These are phyloP conservation scores for Alternaria longipes DNA, from an alignment of 2,329 filamentous ascomycete genomes.

Conservation along the genomic window DNA sequence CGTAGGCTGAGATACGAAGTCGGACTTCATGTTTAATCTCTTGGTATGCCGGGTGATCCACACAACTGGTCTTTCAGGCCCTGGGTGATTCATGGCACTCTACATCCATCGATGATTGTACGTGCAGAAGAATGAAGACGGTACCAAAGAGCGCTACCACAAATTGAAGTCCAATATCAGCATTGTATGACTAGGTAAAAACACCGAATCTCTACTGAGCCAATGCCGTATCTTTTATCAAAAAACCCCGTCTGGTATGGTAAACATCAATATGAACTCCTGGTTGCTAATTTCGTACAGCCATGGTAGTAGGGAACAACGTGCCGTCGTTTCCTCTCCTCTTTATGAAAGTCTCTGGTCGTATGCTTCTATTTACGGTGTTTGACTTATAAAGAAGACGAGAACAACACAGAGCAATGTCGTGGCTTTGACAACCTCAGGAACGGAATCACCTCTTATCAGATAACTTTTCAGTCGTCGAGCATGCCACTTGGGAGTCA, in stretches of 20 bases:
- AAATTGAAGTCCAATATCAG: fast-evolving
- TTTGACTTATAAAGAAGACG: neutral
- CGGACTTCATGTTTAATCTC: neutral
- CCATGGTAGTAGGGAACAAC: neutral
- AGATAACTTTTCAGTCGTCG: neutral
- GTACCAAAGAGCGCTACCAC: neutral
- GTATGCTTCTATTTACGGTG: neutral
- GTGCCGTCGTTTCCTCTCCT: neutral
- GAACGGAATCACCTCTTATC: neutral
- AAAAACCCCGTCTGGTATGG: neutral
- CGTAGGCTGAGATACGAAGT: neutral
- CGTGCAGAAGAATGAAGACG: neutral
- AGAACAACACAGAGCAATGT: neutral
- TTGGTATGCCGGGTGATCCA: too few species aligned
- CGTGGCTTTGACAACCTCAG: neutral
- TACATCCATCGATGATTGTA: neutral
- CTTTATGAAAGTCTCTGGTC: neutral
- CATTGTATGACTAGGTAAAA: neutral
- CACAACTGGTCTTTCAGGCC: neutral
- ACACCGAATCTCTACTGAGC: neutral
- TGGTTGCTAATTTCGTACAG: neutral
- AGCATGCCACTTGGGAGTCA: neutral
- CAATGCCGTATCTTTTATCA: neutral
- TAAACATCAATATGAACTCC: neutral
- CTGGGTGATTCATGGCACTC: neutral